These are phyloP conservation scores for Synchytrium microbalum DNA, from an alignment of 371 early-diverging fungal species.

Conservation along the genomic window DNA sequence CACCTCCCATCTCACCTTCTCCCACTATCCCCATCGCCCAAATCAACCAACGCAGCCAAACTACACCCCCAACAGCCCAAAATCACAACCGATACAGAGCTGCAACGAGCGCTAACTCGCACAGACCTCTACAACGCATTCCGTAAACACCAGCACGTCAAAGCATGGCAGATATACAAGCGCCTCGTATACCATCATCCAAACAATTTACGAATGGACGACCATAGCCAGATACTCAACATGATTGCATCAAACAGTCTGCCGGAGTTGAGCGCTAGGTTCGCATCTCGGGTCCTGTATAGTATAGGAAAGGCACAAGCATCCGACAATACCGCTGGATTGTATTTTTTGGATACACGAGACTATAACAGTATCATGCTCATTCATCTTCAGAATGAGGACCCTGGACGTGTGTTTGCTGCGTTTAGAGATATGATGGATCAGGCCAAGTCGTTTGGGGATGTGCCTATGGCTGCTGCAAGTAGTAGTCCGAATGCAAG, in stretches of 20 bases:
- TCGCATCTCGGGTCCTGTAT: not conserved
- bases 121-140: not conserved
- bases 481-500: not conserved
- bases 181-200: not conserved
- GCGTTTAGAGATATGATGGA: not conserved
- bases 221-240: not conserved
- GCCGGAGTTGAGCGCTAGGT: not conserved
- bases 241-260: not conserved
- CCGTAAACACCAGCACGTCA: not conserved
- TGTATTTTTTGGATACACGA: not conserved
- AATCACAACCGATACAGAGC: too few species aligned
- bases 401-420: not conserved
- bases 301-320: not conserved
- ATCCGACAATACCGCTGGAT: not conserved
- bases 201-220: not conserved
- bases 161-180: not conserved
- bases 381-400: not conserved
- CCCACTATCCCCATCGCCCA: not conserved
- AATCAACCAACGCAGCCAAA: not conserved
- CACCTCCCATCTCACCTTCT: not conserved
- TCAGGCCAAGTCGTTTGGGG: not conserved
- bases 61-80: not conserved
- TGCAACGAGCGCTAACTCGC: not conserved
- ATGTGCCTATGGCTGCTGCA: not conserved
- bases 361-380: slow-evolving; percentile 1